phyloP scores from a whole-genome alignment of 2,329 filamentous ascomycete species.

The Clarireedia hainanense region DNA sequence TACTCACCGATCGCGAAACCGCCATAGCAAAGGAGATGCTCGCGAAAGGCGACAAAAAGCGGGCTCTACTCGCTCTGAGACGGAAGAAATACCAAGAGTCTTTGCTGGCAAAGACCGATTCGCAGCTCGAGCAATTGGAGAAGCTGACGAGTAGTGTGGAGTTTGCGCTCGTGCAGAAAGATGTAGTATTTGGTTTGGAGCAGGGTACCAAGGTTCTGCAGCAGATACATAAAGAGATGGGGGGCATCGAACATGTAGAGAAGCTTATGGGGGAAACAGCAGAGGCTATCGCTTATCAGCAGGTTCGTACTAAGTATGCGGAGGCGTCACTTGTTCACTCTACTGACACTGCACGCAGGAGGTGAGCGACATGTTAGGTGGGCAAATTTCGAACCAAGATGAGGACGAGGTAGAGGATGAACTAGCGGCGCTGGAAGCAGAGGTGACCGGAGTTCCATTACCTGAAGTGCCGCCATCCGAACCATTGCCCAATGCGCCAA shows the following conservation, averaged over 20 bases:
- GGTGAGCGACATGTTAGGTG: slow-evolving; percentile 83
- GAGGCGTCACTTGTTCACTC: neutral
- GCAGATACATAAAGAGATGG: slow-evolving; percentile 93
- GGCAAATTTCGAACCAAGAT: slow-evolving; percentile 84
- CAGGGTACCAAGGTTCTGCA: slow-evolving; percentile 85
- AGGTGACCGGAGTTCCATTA: slow-evolving; percentile 38
- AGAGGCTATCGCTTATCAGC: slow-evolving; percentile 85
- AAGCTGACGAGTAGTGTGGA: slow-evolving; percentile 82
- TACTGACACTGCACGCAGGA: slow-evolving; percentile 48
- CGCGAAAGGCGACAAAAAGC: slow-evolving; percentile 67
- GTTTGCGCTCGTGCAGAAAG: slow-evolving; percentile 94
- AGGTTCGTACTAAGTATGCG: slow-evolving; percentile 44
- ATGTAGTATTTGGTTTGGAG: slow-evolving; percentile 85
- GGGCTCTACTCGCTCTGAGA: slow-evolving; percentile 79
- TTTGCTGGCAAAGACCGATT: slow-evolving; percentile 80
- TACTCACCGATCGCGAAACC: slow-evolving; percentile 81
- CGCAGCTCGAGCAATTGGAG: slow-evolving; percentile 89
- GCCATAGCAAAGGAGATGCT: slow-evolving; percentile 79
- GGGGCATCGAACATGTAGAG: slow-evolving; percentile 86
- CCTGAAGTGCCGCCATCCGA: slow-evolving; percentile 25
- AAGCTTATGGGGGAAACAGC: slow-evolving; percentile 89
- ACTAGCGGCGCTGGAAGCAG: slow-evolving; percentile 68
- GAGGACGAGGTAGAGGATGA: slow-evolving; percentile 98
- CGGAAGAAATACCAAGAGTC: slow-evolving; percentile 97
- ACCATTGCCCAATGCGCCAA: slow-evolving; percentile 26